Percentiles rank a stretch among this genome's conserved stretches.
Evolutionary conservation across 2,329 filamentous ascomycete species (phyloP).

Genomic region (Magnaporthiopsis poae): DNA sequence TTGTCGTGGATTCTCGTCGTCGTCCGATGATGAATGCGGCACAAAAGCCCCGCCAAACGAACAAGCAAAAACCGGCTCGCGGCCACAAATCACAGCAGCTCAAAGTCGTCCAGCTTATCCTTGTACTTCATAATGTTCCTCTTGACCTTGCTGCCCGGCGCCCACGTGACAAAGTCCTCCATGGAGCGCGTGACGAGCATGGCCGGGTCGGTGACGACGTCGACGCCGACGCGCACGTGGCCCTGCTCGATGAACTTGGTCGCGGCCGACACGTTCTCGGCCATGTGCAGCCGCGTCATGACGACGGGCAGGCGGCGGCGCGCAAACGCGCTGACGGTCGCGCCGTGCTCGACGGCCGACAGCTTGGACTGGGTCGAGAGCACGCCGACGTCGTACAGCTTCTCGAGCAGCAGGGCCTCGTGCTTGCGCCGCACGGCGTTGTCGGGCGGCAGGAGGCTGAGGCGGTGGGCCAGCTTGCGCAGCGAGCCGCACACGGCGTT

Average conservation of each 20-base stretch:
- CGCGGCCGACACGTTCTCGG: constrained; percentile 75
- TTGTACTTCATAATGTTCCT: constrained; percentile 88
- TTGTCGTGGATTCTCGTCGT: neutral
- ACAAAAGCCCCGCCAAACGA: neutral
- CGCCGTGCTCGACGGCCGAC: constrained; percentile 74
- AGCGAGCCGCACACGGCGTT: constrained; percentile 69
- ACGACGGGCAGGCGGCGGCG: constrained; percentile 75
- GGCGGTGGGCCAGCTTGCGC: constrained; percentile 77
- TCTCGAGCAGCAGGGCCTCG: constrained; percentile 78
- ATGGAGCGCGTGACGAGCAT: constrained; percentile 80
- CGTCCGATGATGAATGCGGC: too few species aligned
- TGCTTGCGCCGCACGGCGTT: constrained; percentile 72
- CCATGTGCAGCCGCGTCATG: constrained; percentile 82
- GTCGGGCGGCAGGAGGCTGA: constrained; percentile 71
- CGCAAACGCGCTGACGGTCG: constrained; percentile 83
- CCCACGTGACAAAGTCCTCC: constrained; percentile 96
- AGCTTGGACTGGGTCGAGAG: constrained; percentile 67
- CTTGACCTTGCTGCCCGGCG: constrained; percentile 94
- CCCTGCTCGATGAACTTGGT: constrained; percentile 88
- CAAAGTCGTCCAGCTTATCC: constrained; percentile 92
- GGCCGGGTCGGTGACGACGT: constrained; percentile 80
- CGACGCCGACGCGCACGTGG: constrained; percentile 82
- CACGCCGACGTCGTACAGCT: constrained; percentile 87
- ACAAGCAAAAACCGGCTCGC: neutral
- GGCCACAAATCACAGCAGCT: constrained; percentile 54